phyloP scores from a whole-genome alignment of 2,329 filamentous ascomycete species.

The Aspergillus brunneoviolaceus region DNA sequence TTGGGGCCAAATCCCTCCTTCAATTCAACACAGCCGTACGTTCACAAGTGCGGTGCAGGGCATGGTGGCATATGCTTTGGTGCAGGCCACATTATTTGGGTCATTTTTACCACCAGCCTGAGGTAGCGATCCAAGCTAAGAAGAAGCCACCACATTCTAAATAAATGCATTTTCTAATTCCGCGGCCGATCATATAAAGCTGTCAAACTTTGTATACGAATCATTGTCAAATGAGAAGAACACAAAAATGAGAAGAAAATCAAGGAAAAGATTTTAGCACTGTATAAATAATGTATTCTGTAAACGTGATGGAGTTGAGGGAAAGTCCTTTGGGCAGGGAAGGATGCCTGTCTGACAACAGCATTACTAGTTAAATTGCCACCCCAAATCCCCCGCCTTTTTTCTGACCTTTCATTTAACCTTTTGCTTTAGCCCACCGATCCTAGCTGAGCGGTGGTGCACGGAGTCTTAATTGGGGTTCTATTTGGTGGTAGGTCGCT shows the following conservation, averaged over 20 bases:
- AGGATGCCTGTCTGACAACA: background rate
- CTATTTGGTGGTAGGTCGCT: background rate
- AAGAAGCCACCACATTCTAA: background rate
- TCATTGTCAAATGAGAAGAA: background rate
- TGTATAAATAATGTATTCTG: background rate
- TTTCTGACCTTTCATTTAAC: background rate
- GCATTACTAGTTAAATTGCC: background rate
- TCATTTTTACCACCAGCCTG: slow-evolving; percentile 89
- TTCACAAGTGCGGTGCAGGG: slow-evolving; percentile 55
- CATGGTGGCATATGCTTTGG: slow-evolving; percentile 76
- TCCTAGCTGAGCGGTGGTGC: background rate
- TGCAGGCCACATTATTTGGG: slow-evolving; percentile 82
- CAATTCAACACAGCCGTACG: slow-evolving; percentile 17
- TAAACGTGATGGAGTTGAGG: background rate
- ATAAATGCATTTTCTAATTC: no score
- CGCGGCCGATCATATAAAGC: no score
- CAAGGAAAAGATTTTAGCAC: background rate
- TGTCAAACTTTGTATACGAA: background rate
- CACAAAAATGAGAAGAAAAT: background rate
- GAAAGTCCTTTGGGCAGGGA: background rate
- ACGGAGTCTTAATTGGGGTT: background rate
- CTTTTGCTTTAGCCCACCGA: background rate
- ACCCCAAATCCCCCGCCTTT: background rate
- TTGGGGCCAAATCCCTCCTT: slow-evolving; percentile 12
- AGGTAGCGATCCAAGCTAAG: background rate